Conservation (phyloP, 139 green algal species). For the Nannochloris sp. region DNA sequence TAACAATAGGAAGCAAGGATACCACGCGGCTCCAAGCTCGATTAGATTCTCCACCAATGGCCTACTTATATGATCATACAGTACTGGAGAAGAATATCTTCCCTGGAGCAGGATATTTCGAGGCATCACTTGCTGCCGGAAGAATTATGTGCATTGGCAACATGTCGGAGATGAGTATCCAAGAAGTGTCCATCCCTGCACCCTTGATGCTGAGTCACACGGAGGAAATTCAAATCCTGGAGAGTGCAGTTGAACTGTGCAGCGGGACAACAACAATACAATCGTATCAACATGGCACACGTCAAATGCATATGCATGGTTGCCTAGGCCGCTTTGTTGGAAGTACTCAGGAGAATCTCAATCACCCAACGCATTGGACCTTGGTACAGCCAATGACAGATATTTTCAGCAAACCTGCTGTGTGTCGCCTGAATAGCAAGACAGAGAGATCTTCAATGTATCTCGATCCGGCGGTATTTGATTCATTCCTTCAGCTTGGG, state of each 20-base stretch:
- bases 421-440: background rate
- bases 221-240: too few relatives aligned
- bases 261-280: too few relatives aligned
- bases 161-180: background rate
- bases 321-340: too few relatives aligned
- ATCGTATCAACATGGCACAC: too few relatives aligned
- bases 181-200: background rate
- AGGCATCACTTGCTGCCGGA: conserved; percentile 4
- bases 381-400: too few relatives aligned
- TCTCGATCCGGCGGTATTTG: conserved; percentile 31
- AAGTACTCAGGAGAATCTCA: too few relatives aligned
- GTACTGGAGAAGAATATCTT: conserved; percentile 46
- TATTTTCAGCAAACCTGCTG: conserved; percentile 6
- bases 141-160: too few relatives aligned
- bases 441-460: conserved; percentile 23
- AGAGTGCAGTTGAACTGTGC: too few relatives aligned
- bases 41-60: conserved; percentile 27
- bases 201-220: background rate
- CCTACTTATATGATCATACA: conserved; percentile 64
- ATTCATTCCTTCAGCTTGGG: conserved; percentile 42
- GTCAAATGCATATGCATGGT: too few relatives aligned
- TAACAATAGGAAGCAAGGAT: background rate
- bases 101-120: conserved; percentile 34
- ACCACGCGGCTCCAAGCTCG: conserved; percentile 22
- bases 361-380: too few relatives aligned